Base-by-base conservation (phyloP, 1,139 yeast species). In the Chernovozyma aurita region DNA sequence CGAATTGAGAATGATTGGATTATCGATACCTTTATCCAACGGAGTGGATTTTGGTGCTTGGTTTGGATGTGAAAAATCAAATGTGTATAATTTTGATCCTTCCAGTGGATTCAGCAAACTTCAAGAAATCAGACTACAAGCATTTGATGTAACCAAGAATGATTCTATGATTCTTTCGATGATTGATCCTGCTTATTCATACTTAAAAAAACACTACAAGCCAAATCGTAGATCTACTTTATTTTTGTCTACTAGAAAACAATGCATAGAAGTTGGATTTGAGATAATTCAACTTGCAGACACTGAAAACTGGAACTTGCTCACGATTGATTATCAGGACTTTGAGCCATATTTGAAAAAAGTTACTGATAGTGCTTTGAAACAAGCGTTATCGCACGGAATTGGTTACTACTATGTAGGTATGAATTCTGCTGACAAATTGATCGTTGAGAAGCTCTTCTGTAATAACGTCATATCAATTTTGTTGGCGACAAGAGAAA, bases 31-130 rank as follows among this genome's bases (percentile, higher is more conserved):
- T 0, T 55, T 90, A 26, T 77, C 94, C 0, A 84, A 83, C 52
- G 86, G 84, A 3, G 70, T 77, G 38, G 96, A 86, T 45, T 57
- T 90, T 43, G 94, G 86, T 1, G 86, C 82, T 41, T 94, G 97
- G 96, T 59, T 92, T 25, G 95, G 94, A 2, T 80, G 85, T 24
- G 65, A 75, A 24, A 68, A 65, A 37, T 67, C 62, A 28, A 68
- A 77, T 32, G 69, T 80, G 4, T 86, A 70, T 61, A 90, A 87
- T 49, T 88, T 84, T 53, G 70, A 79, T 17, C 81, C 95, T 0
- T 62, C 65, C 30, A 80, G 78, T 28, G 65, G 94, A 39, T 64
- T 69, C 18, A 55, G 62, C 31, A 78, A 82, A 2, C 50, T 86
- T 24, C 75, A 75, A 35, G 72, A 68, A 37, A 76, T 87, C 15